Percentiles rank a stretch among this genome's conserved stretches.
phyloP scores from a whole-genome alignment of 768 basidiomycete genomes.

The Fomitopsis pulvina region DNA sequence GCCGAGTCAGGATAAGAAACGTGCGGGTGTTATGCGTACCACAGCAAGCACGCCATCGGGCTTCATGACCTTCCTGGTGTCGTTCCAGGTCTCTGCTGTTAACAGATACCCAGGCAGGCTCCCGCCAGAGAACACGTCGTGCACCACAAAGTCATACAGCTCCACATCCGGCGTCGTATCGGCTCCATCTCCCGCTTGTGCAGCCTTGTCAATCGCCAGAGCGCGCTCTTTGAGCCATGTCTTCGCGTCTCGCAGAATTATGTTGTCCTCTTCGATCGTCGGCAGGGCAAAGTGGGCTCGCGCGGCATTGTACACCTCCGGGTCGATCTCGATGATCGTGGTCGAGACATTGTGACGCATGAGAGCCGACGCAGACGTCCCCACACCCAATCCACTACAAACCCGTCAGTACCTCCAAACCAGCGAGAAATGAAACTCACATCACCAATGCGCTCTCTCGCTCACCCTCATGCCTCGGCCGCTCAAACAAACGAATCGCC shows the following conservation, averaged over 20 bases:
- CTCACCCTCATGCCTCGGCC: conserved; percentile 29
- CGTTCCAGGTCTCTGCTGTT: conserved; percentile 77
- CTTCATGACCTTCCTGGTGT: conserved; percentile 55
- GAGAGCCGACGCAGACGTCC: conserved; percentile 79
- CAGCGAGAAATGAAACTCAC: conserved; percentile 35
- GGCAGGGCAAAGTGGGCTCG: conserved; percentile 74
- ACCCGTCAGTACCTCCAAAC: not conserved
- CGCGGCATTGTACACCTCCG: conserved; percentile 82
- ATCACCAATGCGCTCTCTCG: conserved; percentile 57
- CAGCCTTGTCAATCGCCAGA: conserved; percentile 7
- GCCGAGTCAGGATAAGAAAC: not conserved
- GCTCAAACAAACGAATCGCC: conserved; percentile 64
- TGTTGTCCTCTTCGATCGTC: conserved; percentile 47
- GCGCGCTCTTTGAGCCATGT: conserved; percentile 46
- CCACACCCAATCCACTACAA: conserved; percentile 79
- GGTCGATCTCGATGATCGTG: conserved; percentile 91
- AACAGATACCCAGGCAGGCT: conserved; percentile 84
- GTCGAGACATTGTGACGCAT: conserved; percentile 60
- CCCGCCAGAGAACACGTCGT: conserved; percentile 94
- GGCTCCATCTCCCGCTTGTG: not conserved
- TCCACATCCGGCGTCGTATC: conserved; percentile 5
- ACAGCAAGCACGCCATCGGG: conserved; percentile 75
- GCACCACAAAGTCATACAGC: conserved; percentile 68
- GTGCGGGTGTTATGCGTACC: conserved; percentile 37
- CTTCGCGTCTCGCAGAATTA: conserved; percentile 77